Evolutionary conservation across 331 rosid species (phyloP).

Genomic region (Pyrus hybrid): DNA sequence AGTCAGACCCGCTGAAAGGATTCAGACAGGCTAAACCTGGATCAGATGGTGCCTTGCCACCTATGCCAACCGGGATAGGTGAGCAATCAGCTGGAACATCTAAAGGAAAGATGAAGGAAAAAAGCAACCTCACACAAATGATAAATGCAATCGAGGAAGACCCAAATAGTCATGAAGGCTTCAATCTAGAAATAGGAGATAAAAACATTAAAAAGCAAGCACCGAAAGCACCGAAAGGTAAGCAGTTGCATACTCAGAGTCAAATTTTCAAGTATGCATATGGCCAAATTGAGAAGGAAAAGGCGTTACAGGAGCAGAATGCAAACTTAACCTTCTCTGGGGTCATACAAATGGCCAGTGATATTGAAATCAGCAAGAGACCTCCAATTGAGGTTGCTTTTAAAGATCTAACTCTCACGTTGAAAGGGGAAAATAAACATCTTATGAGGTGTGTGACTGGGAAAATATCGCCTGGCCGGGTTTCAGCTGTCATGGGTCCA

Average conservation of each 20-base stretch:
- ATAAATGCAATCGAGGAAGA: conserved; percentile 59
- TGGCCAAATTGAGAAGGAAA: conserved; percentile 89
- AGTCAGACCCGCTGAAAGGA: conserved; percentile 32
- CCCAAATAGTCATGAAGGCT: conserved; percentile 78
- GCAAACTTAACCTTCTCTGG: conserved; percentile 88
- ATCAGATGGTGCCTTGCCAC: conserved; percentile 30
- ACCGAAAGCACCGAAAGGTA: conserved; percentile 91
- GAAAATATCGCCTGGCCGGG: conserved; percentile 76
- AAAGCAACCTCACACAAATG: conserved; percentile 69
- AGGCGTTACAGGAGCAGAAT: conserved; percentile 72
- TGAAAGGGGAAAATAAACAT: conserved; percentile 86
- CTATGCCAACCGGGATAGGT: conserved; percentile 14
- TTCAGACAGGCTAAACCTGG: conserved; percentile 39
- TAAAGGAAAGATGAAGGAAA: conserved; percentile 66
- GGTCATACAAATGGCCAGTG: conserved; percentile 84
- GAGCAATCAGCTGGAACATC: conserved; percentile 13
- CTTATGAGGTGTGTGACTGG: conserved; percentile 92
- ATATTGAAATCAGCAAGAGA: conserved; percentile 60
- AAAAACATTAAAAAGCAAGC: conserved; percentile 78
- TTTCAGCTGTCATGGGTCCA: conserved; percentile 99
- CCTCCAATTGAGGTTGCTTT: conserved; percentile 90
- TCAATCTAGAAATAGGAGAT: conserved; percentile 81
- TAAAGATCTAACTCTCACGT: conserved; percentile 78
- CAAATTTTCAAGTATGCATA: conserved; percentile 93
- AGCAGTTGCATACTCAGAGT: conserved; percentile 82